Percentiles rank a stretch among this genome's conserved stretches.
Evolutionary conservation across 1,284 basidiomycete genomes (phyloP).

Genomic region (Tilletia caries): DNA sequence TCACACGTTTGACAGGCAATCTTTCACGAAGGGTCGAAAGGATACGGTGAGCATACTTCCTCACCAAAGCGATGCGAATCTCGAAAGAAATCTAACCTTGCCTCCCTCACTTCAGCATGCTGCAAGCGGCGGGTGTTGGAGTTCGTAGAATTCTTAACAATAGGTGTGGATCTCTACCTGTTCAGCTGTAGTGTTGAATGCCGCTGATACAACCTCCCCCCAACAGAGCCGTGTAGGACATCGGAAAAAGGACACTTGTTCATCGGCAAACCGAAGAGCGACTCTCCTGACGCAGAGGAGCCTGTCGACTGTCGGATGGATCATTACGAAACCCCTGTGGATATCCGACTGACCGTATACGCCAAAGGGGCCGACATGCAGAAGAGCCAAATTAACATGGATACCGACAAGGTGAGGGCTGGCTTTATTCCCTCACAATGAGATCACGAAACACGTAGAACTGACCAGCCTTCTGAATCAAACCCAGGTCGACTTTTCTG

Average conservation of each 20-base stretch:
- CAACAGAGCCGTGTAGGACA: conserved; percentile 35
- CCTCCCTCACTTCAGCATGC: no score
- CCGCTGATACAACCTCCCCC: background rate
- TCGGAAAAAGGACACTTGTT: conserved; percentile 45
- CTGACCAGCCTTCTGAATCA: no score
- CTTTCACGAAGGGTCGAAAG: conserved; percentile 53
- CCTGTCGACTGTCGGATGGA: conserved; percentile 43
- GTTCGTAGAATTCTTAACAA: conserved; percentile 50
- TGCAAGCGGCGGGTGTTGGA: conserved; percentile 51
- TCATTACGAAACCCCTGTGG: conserved; percentile 51
- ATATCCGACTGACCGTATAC: conserved; percentile 48
- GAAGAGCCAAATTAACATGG: conserved; percentile 36
- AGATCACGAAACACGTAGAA: no score
- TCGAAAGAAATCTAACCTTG: no score
- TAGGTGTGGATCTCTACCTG: conserved; percentile 14
- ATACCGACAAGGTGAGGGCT: conserved; percentile 26
- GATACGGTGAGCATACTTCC: conserved; percentile 12
- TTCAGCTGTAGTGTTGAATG: background rate
- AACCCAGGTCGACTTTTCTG: conserved; percentile 28
- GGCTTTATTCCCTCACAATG: no score
- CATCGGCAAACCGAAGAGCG: conserved; percentile 28
- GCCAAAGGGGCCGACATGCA: conserved; percentile 40
- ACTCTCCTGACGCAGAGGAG: conserved; percentile 24
- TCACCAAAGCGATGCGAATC: background rate
- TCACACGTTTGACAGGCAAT: conserved; percentile 24